A percentile compares a stretch with the other conserved stretches of the same genome.
These are phyloP conservation scores for Leishmania turanica DNA, from an alignment of 208 protist genomes.

Conservation along the genomic window DNA sequence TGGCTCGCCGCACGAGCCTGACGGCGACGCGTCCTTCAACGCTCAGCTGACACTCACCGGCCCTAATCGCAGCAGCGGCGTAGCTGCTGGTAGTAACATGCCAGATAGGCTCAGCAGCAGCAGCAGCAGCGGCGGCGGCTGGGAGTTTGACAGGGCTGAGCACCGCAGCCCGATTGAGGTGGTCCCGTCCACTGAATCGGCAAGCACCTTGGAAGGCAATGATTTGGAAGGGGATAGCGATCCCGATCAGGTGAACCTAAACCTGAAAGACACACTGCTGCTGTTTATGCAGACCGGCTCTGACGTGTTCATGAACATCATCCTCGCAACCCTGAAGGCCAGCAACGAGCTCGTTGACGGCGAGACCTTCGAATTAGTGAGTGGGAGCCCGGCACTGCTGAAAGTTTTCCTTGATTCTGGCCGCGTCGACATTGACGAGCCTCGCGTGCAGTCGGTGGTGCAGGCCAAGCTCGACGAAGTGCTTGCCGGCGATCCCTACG, in stretches of 20 bases:
- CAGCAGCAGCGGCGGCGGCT: constrained; percentile 10
- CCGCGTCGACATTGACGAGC: constrained; percentile 58
- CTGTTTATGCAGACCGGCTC: constrained; percentile 71
- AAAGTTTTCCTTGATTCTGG: constrained; percentile 68
- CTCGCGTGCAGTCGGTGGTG: constrained; percentile 56
- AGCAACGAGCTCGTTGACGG: constrained; percentile 56
- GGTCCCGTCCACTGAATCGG: constrained; percentile 11
- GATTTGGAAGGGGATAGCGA: constrained; percentile 11
- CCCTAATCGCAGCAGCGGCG: neutral
- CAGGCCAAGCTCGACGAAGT: constrained; percentile 75
- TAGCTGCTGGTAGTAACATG: neutral
- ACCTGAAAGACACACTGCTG: constrained; percentile 71
- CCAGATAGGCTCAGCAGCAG: constrained; percentile 4
- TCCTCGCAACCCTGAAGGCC: constrained; percentile 77
- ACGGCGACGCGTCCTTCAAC: neutral
- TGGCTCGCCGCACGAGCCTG: constrained; percentile 4
- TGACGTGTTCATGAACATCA: constrained; percentile 83
- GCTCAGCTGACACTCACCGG: neutral
- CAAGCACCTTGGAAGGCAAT: constrained; percentile 8
- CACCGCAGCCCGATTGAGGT: constrained; percentile 12
- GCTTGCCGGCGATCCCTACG: constrained; percentile 48
- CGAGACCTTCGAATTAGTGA: constrained; percentile 59
- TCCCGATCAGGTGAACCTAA: constrained; percentile 50
- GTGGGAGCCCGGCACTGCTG: constrained; percentile 57
- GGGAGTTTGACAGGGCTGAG: constrained; percentile 29